Evolutionary conservation across 495 filamentous ascomycete species (phyloP), one percentile per base, ranked within the genome.

Genomic region (Cudoniella acicularis): DNA sequence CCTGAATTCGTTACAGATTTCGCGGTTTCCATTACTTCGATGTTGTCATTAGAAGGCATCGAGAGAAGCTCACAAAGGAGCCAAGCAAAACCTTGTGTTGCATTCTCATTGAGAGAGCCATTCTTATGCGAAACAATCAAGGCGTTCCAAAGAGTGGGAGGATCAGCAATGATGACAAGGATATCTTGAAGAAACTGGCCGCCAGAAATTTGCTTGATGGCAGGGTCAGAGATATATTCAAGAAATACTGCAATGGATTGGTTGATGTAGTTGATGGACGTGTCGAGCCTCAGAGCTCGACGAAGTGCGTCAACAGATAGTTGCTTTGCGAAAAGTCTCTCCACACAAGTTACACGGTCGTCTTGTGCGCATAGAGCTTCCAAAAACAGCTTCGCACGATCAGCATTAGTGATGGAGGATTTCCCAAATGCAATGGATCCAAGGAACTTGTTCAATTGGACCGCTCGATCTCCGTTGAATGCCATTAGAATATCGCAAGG

Each of bases 61-160:
- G 71, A 77, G 0, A 88, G 54, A 1, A 88, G 70, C 67, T 88
- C 79, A 0, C 77, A 58, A 0, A 82, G 60, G 13, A 90, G 64
- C 83, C 85, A 89, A 2, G 75, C 76, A 47, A 90, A 83, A 0
- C 75, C 70, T 4, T 77, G 65, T 0, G 75, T 57, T 0, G 70
- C 71, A 9, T 72, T 58, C 2, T 71, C 58, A 0, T 73, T 60
- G 17, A 88, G 70, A 4, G 67, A 73, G 52, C 21, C 21, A 10
- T 9, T 10, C 18, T 10, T 23, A 6, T n/a, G n/a, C n/a, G n/a
- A n/a, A n/a, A 47, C 1, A 3, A 83, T 22, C 3, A 87, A 66
- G 0, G 75, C 69, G 43, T 79, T 72, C 86, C 86, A 88, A 22
- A 88, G 73, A 0, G 79, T 76, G 0, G 81, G 82, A 0, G 87